phyloP scores from a whole-genome alignment of 306 rosid genomes.

The Ormosia emarginata region DNA sequence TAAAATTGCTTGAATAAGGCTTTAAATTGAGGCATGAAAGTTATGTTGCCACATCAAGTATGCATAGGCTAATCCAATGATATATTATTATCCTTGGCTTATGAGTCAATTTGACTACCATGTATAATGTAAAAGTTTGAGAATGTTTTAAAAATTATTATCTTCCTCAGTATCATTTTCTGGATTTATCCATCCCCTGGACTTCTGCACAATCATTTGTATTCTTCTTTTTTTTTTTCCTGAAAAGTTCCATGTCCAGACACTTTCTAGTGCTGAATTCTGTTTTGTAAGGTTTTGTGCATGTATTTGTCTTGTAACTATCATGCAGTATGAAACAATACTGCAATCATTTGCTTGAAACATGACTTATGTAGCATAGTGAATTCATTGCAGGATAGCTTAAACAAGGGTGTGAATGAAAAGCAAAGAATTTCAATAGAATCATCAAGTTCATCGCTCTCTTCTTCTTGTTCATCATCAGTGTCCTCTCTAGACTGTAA shows the following conservation, averaged over 20 bases:
- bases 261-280: conserved; percentile 1
- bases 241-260: no score
- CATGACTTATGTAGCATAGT: conserved; percentile 2
- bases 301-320: not conserved
- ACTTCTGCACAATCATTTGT: not conserved
- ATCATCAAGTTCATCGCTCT: conserved; percentile 66
- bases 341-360: not conserved
- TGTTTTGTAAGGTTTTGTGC: not conserved
- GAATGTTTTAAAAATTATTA: not conserved
- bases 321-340: not conserved
- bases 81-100: not conserved
- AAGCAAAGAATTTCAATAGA: conserved; percentile 52
- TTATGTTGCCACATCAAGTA: not conserved
- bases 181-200: not conserved
- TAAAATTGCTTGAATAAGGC: not conserved
- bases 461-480: conserved; percentile 71
- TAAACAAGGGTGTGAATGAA: conserved; percentile 40
- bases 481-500: conserved; percentile 56
- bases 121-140: not conserved
- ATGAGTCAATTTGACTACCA: not conserved
- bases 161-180: not conserved
- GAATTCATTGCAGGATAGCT: conserved; percentile 45
- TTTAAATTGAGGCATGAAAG: not conserved
- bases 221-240: not conserved
- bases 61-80: not conserved